Percentiles rank a stretch among this genome's conserved stretches.
Evolutionary conservation across 129 eudicot genomes (phyloP).

Genomic region (Oenanthe sinensis): DNA sequence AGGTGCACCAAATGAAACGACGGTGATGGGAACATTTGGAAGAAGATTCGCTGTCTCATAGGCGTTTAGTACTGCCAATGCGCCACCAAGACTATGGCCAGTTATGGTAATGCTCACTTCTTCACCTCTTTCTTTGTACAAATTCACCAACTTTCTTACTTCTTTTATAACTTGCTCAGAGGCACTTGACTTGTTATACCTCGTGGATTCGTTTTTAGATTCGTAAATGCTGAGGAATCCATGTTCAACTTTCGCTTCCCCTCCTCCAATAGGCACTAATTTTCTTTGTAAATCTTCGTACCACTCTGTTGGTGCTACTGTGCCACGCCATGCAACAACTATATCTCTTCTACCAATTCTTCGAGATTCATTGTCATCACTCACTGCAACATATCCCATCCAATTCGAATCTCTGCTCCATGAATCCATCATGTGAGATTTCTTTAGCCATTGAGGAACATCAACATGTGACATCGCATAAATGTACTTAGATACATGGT

Average conservation of each 20-base stretch:
- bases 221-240: slow-evolving; percentile 73
- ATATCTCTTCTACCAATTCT: slow-evolving; percentile 71
- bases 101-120: slow-evolving; percentile 73
- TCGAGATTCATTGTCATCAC: slow-evolving; percentile 36
- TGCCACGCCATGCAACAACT: slow-evolving; percentile 74
- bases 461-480: slow-evolving; percentile 72
- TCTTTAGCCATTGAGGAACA: slow-evolving; percentile 55
- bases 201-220: slow-evolving; percentile 26
- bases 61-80: slow-evolving; percentile 60
- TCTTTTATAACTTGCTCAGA: slow-evolving; percentile 59
- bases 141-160: slow-evolving; percentile 25
- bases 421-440: slow-evolving; percentile 38
- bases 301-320: slow-evolving; percentile 74
- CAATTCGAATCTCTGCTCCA: slow-evolving; percentile 75
- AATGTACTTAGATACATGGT: slow-evolving; percentile 48
- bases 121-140: slow-evolving; percentile 40
- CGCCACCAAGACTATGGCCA: slow-evolving; percentile 84
- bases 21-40: slow-evolving; percentile 48
- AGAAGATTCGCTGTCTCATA: slow-evolving; percentile 48
- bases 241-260: slow-evolving; percentile 56
- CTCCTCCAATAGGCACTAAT: slow-evolving; percentile 48
- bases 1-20: slow-evolving; percentile 73
- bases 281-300: slow-evolving; percentile 58
- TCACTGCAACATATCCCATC: slow-evolving; percentile 80
- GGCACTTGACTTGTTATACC: slow-evolving; percentile 59